Evolutionary conservation across 306 rosid species (phyloP), one percentile per base, ranked within the genome.

Genomic region (Cicer judaicum): DNA sequence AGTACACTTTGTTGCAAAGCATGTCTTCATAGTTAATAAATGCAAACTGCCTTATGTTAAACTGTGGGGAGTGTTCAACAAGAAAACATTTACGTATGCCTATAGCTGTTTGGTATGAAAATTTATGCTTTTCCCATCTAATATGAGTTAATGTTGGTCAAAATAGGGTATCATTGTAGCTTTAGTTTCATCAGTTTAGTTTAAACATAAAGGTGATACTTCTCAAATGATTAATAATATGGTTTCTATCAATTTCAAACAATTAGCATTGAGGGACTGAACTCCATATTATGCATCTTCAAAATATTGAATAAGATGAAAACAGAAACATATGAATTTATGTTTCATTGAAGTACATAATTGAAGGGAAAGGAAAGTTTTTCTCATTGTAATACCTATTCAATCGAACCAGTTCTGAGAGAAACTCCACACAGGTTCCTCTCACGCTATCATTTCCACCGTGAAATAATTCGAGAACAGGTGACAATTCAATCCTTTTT

Each of bases 351-450:
- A 41, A 66, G 78, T 64, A 64, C 5, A 49, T 55, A 34, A 29
- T 19, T 50, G 50, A 67, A 62, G 41, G 76, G 69, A 68, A 83
- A 75, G 52, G 68, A 76, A 76, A 44, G 53, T 42, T 66, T 54
- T 8, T 21, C 19, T 56, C 64, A 66, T 0, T 16, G 29, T 54
- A 64, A 52, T 77, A 89, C 97, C 89, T 88, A 84, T 90, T 83
- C 82, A 89, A 52, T 82, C 77, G 97, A 73, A 93, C 97, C 57
- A 93, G 83, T 81, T 93, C 96, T 7, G 94, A 90, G 36, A 91
- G 94, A 87, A 93, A 93, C 56, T 85, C 91, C 70, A 88, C 82
- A 66, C 91, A 91, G 62, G 84, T 77, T 76, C 93, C 89, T 88
- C 84, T 84, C 40, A 82, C 93, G 55, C 75, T 78, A 65, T 91